A percentile compares a stretch with the other conserved stretches of the same genome.
Evolutionary conservation across 2,329 filamentous ascomycete genomes (phyloP).

Genomic region (Fusarium solani-melongenae): DNA sequence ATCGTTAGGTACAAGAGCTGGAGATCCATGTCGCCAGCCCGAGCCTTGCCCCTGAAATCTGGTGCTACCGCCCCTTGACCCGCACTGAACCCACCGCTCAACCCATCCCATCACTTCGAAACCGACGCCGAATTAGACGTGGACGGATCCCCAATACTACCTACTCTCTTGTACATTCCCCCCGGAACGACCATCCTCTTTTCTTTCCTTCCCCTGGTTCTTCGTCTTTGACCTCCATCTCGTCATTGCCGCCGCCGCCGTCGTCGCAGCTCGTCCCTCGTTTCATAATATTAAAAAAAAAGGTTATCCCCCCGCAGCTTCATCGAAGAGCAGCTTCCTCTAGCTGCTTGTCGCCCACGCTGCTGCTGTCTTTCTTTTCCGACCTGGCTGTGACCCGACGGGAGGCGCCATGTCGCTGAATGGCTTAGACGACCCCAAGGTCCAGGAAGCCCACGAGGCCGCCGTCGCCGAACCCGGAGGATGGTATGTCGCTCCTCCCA

Average conservation of each 20-base stretch:
- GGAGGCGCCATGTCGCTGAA: slow-evolving; percentile 85
- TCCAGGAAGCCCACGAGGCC: slow-evolving; percentile 86
- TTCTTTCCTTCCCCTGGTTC: slow-evolving; percentile 23
- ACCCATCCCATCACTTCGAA: slow-evolving; percentile 24
- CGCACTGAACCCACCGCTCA: slow-evolving; percentile 30
- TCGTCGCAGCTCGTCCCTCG: slow-evolving; percentile 15
- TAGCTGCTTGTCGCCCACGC: slow-evolving; percentile 1
- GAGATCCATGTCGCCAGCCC: slow-evolving; percentile 25
- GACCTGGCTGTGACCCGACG: slow-evolving; percentile 21
- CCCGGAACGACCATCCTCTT: slow-evolving; percentile 32
- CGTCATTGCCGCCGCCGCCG: background rate
- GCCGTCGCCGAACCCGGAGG: slow-evolving; percentile 86
- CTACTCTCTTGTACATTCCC: slow-evolving; percentile 31
- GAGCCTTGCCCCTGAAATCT: slow-evolving; percentile 40
- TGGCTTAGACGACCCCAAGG: slow-evolving; percentile 83
- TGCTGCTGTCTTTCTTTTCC: slow-evolving; percentile 1
- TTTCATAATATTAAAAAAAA: slow-evolving; percentile 7
- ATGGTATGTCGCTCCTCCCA: slow-evolving; percentile 73
- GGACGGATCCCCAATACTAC: slow-evolving; percentile 15
- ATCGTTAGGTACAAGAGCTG: slow-evolving; percentile 4
- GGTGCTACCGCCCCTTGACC: slow-evolving; percentile 38
- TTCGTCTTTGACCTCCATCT: slow-evolving; percentile 6
- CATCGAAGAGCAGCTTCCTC: background rate
- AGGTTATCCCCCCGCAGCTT: slow-evolving; percentile 6
- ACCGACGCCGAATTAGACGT: slow-evolving; percentile 37